A percentile compares a stretch with the other conserved stretches of the same genome.
Conservation (phyloP, 1,139 yeast species). For the Sugiyamaella paludigena region DNA sequence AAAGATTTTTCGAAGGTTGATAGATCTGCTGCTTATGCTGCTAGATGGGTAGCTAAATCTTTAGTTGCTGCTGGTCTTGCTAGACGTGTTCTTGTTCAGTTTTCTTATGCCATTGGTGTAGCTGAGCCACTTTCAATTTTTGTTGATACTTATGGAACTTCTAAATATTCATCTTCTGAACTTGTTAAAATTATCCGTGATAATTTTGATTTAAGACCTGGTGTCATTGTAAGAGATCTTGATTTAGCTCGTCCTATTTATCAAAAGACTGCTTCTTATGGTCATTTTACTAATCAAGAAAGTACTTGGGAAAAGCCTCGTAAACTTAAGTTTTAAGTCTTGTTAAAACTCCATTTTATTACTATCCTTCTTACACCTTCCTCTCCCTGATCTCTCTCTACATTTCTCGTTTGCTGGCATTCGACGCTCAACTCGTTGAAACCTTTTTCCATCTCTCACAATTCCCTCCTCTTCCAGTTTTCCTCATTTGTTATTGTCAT, state of each 20-base stretch:
- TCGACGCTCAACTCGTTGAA: slow-evolving; percentile 34
- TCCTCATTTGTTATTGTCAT: not conserved
- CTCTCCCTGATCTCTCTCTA: slow-evolving; percentile 3
- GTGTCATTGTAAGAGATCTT: slow-evolving; percentile 94
- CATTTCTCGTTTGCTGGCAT: slow-evolving; percentile 16
- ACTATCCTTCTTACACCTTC: slow-evolving; percentile 1
- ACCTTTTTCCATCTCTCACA: slow-evolving; percentile 1
- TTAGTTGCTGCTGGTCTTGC: slow-evolving; percentile 92
- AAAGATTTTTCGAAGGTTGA: slow-evolving; percentile 99
- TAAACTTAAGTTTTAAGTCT: slow-evolving; percentile 65
- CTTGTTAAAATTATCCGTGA: slow-evolving; percentile 85
- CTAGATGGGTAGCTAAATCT: slow-evolving; percentile 99
- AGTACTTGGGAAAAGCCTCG: slow-evolving; percentile 99
- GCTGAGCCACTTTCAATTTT: slow-evolving; percentile 98
- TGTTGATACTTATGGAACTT: slow-evolving; percentile 98
- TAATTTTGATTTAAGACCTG: slow-evolving; percentile 99
- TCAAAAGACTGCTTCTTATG: slow-evolving; percentile 98
- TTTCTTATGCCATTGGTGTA: slow-evolving; percentile 99
- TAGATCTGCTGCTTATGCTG: slow-evolving; percentile 99
- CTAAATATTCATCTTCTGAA: slow-evolving; percentile 82
- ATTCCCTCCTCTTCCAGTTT: not conserved
- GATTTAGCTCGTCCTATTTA: slow-evolving; percentile 98
- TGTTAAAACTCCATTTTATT: not conserved
- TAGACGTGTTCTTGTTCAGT: slow-evolving; percentile 96
- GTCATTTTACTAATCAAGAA: slow-evolving; percentile 99